Percentiles rank a stretch among this genome's conserved stretches.
Evolutionary conservation across 2,329 filamentous ascomycete genomes (phyloP).

Genomic region (Phoma sp.): DNA sequence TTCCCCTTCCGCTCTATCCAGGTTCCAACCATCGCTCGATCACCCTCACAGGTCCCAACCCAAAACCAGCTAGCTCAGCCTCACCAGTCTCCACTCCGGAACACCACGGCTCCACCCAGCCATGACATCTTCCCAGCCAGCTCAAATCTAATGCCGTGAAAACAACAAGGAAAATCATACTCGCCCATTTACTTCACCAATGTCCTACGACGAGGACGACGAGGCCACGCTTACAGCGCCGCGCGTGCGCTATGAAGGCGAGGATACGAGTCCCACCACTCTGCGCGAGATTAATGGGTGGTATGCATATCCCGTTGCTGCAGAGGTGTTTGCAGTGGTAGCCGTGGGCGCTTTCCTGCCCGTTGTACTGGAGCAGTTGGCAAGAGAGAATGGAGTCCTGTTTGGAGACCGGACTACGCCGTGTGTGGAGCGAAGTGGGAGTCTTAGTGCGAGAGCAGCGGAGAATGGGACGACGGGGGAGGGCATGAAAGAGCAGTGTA

Average conservation of each 20-base stretch:
- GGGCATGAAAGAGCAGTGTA: constrained; percentile 63
- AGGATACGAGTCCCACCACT: constrained; percentile 73
- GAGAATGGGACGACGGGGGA: constrained; percentile 21
- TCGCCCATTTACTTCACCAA: not conserved
- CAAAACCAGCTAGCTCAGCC: constrained; percentile 14
- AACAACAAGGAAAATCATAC: not conserved
- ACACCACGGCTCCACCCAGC: constrained; percentile 1
- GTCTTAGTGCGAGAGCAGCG: constrained; percentile 16
- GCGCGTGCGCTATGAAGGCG: constrained; percentile 30
- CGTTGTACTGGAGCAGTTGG: constrained; percentile 87
- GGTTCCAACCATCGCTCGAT: not conserved
- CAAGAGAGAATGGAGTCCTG: constrained; percentile 85
- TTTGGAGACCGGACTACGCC: constrained; percentile 74
- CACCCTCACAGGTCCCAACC: not conserved
- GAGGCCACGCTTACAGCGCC: not conserved
- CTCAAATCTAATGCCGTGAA: not conserved
- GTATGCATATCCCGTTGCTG: constrained; percentile 90
- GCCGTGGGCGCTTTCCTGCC: constrained; percentile 87
- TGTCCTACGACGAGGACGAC: constrained; percentile 22
- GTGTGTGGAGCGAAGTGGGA: constrained; percentile 63
- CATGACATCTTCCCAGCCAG: not conserved
- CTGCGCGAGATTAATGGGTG: constrained; percentile 81
- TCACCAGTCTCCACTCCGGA: not conserved
- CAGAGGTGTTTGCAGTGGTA: constrained; percentile 92
- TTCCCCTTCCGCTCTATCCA: no score